A percentile compares a stretch with the other conserved stretches of the same genome.
Evolutionary conservation across 2,329 filamentous ascomycete species (phyloP).

Genomic region (Beauveria caledonica): DNA sequence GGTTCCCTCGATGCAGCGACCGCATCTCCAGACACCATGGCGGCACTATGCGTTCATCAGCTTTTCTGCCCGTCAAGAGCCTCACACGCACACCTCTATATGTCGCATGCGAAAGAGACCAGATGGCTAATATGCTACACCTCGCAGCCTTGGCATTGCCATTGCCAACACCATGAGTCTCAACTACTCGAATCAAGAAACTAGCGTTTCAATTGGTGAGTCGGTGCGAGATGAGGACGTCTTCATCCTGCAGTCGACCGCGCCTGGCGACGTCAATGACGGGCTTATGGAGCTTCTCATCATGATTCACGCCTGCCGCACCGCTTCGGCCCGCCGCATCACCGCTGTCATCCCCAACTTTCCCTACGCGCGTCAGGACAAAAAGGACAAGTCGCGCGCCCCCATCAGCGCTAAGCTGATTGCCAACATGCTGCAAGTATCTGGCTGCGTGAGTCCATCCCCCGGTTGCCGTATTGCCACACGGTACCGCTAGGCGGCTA

Average conservation of each 20-base stretch:
- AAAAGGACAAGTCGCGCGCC: constrained; percentile 90
- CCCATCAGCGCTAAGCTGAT: constrained; percentile 94
- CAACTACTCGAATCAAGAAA: constrained; percentile 82
- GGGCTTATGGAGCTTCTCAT: constrained; percentile 97
- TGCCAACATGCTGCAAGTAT: constrained; percentile 95
- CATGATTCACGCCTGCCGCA: constrained; percentile 88
- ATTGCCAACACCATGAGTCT: constrained; percentile 72
- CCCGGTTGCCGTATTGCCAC: neutral
- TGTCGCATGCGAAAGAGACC: neutral
- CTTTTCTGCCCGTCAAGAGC: neutral
- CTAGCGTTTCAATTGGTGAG: constrained; percentile 88
- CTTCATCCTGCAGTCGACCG: constrained; percentile 93
- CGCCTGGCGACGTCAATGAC: constrained; percentile 94
- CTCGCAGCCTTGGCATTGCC: constrained; percentile 61
- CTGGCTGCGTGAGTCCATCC: constrained; percentile 54
- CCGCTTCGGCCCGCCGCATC: constrained; percentile 69
- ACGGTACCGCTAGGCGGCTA: neutral
- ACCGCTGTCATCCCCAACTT: constrained; percentile 95
- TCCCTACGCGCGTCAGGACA: constrained; percentile 92
- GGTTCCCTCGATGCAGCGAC: neutral
- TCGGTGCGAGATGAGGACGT: constrained; percentile 97
- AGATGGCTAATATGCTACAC: constrained; percentile 16
- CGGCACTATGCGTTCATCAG: neutral
- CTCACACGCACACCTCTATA: neutral
- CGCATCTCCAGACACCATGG: neutral